A percentile compares a stretch with the other conserved stretches of the same genome.
phyloP scores from a whole-genome alignment of 805 yeast species.

The Geotrichum ghanense region DNA sequence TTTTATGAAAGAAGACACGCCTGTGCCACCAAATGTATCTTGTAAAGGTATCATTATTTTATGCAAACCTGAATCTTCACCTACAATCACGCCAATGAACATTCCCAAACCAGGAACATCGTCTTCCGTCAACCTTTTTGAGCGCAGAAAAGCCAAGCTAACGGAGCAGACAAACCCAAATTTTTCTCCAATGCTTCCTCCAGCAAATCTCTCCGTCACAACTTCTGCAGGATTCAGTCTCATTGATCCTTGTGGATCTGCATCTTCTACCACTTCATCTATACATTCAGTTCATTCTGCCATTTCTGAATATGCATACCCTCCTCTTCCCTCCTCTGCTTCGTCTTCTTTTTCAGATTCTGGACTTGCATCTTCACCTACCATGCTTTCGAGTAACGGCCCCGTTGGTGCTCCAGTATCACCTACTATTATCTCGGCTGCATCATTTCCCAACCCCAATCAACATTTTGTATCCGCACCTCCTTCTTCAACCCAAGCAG shows the following conservation, averaged over 20 bases:
- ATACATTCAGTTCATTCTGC: not conserved
- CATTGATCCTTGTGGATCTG: not conserved
- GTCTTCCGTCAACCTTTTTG: not conserved
- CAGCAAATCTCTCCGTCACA: not conserved
- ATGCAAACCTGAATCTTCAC: conserved; percentile 4
- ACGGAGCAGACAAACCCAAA: not conserved
- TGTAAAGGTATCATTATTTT: conserved; percentile 9
- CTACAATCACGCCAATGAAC: not conserved
- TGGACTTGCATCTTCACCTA: not conserved
- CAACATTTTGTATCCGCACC: no score
- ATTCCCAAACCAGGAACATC: not conserved
- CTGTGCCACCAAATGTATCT: not conserved
- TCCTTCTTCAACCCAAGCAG: not conserved
- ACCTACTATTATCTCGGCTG: not conserved
- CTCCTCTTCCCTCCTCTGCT: not conserved
- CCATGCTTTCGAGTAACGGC: not conserved
- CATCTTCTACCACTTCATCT: not conserved
- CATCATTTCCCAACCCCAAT: not conserved
- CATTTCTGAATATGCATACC: not conserved
- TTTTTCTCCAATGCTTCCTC: not conserved
- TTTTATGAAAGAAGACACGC: not conserved
- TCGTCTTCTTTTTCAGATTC: not conserved
- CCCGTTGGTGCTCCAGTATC: no score
- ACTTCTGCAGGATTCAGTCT: not conserved
- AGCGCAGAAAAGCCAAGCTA: not conserved